These are phyloP conservation scores for Botrytis squamosa DNA, from an alignment of 2,329 filamentous ascomycete genomes.

Conservation along the genomic window DNA sequence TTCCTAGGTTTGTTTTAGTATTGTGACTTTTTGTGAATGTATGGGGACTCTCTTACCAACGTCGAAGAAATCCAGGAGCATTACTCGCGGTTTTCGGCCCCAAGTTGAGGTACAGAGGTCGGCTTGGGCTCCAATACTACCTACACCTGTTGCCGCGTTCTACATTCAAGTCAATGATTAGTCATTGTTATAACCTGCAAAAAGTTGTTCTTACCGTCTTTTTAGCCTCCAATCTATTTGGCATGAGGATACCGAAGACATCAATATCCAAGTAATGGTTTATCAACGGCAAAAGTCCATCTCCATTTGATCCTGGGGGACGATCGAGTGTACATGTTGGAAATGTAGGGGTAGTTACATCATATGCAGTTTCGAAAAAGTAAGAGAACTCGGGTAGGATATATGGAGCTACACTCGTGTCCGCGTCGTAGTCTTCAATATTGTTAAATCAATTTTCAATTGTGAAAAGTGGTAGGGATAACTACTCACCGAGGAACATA, in stretches of 20 bases:
- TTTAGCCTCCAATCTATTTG: slow-evolving; percentile 48
- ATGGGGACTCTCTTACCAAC: slow-evolving; percentile 33
- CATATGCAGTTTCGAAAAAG: slow-evolving; percentile 72
- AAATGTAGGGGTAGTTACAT: slow-evolving; percentile 51
- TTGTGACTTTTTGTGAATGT: background rate
- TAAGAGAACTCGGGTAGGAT: slow-evolving; percentile 63
- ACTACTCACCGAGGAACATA: slow-evolving; percentile 62
- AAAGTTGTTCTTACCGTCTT: slow-evolving; percentile 26
- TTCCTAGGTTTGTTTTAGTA: slow-evolving; percentile 26
- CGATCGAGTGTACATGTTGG: slow-evolving; percentile 66
- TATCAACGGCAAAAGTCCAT: slow-evolving; percentile 54
- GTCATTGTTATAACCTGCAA: background rate
- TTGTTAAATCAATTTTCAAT: background rate
- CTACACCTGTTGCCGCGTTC: slow-evolving; percentile 44
- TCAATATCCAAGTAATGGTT: slow-evolving; percentile 63
- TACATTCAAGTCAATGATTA: background rate
- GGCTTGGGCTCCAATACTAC: slow-evolving; percentile 52
- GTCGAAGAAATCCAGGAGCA: slow-evolving; percentile 61
- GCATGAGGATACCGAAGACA: slow-evolving; percentile 49
- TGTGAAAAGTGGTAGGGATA: too few relatives aligned
- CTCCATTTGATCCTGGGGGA: slow-evolving; percentile 47
- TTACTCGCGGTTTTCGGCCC: slow-evolving; percentile 50
- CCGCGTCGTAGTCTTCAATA: slow-evolving; percentile 56
- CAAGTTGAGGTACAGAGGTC: slow-evolving; percentile 48
- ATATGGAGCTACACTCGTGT: slow-evolving; percentile 54